Base-by-base conservation (phyloP, 306 rosid genomes). In the Begonia peltatifolia region DNA sequence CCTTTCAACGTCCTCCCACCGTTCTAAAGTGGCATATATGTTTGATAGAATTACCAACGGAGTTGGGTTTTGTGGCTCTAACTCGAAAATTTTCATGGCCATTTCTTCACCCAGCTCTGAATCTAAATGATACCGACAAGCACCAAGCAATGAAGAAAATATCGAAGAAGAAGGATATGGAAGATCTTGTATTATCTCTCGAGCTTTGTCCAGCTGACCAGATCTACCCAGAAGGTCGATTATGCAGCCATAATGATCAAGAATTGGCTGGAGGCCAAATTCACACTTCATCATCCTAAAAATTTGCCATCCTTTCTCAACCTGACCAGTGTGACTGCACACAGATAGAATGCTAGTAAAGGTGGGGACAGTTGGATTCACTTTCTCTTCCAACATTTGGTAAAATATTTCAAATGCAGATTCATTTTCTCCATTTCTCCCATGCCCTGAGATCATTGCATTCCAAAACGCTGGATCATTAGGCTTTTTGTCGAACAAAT, bases 401-500 rank as follows among this genome's bases (percentile, higher is more conserved):
- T 72, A 57, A 56, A 76, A 78, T 52, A 87, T 55, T 59, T 52
- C 66, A 61, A 79, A 74, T 20, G 79, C 87, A 48, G 74, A 74
- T 48, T 70, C 71, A 17, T 73, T 41, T 9, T 79, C 80, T 41
- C 96, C 84, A 46, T 81, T 81, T 64, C 76, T 84, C 65, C 94
- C 92, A 58, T 72, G 78, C 42, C 87, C 94, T 2, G 76, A 72
- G 23, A 84, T 76, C 77, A 76, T 68, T 42, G 81, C 83, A 47
- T 87, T 87, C 96, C 94, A 84, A 68, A 87, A 70, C 54, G 87
- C 83, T 0, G 84, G 76, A 59, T 87, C 82, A 25, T 66, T 62
- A 10, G 81, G 83, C 59, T 79, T 84, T 50, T 49, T n/a, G 47
- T 60, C 76, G 64, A 78, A 72, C 54, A 65, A 75, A 55, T 81